A percentile compares a stretch with the other conserved stretches of the same genome.
These are phyloP conservation scores for Leccinum glutinopallens DNA, from an alignment of 1,284 basidiomycete species.

Conservation along the genomic window DNA sequence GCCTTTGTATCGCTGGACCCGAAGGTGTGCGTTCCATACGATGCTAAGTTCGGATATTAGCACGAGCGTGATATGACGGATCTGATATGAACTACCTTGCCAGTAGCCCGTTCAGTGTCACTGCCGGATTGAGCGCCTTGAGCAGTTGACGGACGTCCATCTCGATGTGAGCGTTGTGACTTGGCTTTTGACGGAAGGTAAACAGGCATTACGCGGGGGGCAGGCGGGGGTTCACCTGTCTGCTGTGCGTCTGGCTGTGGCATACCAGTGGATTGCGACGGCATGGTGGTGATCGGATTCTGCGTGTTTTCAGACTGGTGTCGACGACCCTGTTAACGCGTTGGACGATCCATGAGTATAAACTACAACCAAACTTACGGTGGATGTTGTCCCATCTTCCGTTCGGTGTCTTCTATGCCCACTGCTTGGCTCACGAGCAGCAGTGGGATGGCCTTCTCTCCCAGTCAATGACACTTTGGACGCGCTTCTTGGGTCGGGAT, in stretches of 20 bases:
- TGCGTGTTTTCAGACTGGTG: conserved; percentile 34
- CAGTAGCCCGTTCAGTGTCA: conserved; percentile 30
- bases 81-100: conserved; percentile 31
- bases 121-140: conserved; percentile 39
- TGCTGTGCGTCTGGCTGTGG: conserved; percentile 29
- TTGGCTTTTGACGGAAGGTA: conserved; percentile 40
- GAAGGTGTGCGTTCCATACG: conserved; percentile 38
- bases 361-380: conserved; percentile 26
- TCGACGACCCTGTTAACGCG: conserved; percentile 32
- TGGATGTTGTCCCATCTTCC: conserved; percentile 33
- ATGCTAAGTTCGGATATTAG: conserved; percentile 32
- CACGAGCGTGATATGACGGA: conserved; percentile 14
- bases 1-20: conserved; percentile 36
- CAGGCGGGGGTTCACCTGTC: conserved; percentile 39
- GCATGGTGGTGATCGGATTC: conserved; percentile 30
- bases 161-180: conserved; percentile 35
- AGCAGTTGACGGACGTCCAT: conserved; percentile 27
- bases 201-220: conserved; percentile 40
- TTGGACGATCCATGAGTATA: conserved; percentile 24
- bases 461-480: conserved; percentile 35
- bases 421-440: conserved; percentile 31
- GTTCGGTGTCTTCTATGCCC: conserved; percentile 36
- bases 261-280: conserved; percentile 20
- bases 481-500: conserved; percentile 33
- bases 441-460: conserved; percentile 27